Percentiles rank a stretch among this genome's conserved stretches.
phyloP scores from a whole-genome alignment of 768 basidiomycete species.

The Rubroboletus satanas region DNA sequence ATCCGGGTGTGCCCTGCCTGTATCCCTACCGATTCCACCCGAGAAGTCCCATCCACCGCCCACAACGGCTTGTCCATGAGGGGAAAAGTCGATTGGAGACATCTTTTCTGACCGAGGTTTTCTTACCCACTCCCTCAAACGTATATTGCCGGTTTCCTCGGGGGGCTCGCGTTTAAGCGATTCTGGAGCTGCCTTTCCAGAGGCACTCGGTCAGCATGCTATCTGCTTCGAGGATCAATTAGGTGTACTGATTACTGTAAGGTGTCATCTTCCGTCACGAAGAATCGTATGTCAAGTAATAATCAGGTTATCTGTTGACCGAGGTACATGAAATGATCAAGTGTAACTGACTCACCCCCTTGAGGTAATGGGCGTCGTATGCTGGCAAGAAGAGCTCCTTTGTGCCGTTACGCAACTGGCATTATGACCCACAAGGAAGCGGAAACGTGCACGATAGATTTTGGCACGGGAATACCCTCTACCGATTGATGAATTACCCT shows the following conservation, averaged over 20 bases:
- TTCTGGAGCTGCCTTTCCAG: background rate
- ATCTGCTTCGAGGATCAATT: background rate
- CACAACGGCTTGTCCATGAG: background rate
- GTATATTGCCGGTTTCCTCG: background rate
- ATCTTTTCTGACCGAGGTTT: background rate
- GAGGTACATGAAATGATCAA: conserved; percentile 3
- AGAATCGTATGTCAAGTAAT: background rate
- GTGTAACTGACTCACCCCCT: background rate
- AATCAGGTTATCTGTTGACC: background rate
- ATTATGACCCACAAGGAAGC: conserved; percentile 1
- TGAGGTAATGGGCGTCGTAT: background rate
- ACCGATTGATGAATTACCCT: background rate
- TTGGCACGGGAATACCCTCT: conserved; percentile 9
- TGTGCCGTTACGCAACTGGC: conserved; percentile 1
- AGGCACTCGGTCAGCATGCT: conserved; percentile 3
- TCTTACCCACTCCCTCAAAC: background rate
- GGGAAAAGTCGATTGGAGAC: background rate
- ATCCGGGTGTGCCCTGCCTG: background rate
- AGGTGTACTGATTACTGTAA: background rate
- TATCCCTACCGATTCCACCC: background rate
- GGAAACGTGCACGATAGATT: background rate
- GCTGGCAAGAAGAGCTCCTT: background rate
- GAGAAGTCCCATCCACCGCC: background rate
- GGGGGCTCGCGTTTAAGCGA: background rate
- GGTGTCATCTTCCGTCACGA: background rate